Conservation (phyloP, 2,329 filamentous ascomycete species). For the Cladosporium sp. region DNA sequence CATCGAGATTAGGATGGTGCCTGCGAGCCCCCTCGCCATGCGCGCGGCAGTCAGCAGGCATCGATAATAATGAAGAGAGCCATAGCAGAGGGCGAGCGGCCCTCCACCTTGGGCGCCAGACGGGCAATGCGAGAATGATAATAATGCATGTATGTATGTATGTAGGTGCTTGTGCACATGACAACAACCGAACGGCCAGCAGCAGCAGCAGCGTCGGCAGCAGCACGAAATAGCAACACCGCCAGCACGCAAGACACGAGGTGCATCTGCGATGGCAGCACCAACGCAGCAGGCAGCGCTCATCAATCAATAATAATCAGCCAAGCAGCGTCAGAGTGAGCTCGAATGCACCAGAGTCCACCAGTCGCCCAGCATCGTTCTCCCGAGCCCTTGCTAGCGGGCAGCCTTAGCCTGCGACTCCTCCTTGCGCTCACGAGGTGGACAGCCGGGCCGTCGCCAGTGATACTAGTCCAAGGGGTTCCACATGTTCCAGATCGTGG, state of each 20-base stretch:
- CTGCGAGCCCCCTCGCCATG: not conserved
- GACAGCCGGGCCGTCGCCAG: constrained; percentile 16
- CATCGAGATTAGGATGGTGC: not conserved
- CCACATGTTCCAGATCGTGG: constrained; percentile 12
- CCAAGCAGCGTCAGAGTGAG: constrained; percentile 1
- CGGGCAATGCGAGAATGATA: not conserved
- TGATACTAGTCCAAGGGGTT: not conserved
- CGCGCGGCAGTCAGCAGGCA: constrained; percentile 4
- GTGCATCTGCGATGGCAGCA: not conserved
- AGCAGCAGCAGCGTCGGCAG: not conserved
- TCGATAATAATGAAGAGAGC: not conserved
- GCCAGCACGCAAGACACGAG: not conserved
- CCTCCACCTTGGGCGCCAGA: not conserved
- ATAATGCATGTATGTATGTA: not conserved
- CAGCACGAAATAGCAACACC: not conserved
- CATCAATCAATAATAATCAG: not conserved
- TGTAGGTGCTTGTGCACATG: not conserved
- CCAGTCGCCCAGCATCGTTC: constrained; percentile 4
- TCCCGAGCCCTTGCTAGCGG: not conserved
- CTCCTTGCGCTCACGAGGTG: constrained; percentile 10
- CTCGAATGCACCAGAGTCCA: not conserved
- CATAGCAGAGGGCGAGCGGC: not conserved
- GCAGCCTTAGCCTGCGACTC: not conserved
- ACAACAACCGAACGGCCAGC: not conserved
- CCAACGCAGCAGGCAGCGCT: not conserved